These are phyloP conservation scores for Fusarium tuaranense DNA, from an alignment of 2,329 filamentous ascomycete genomes.

Conservation along the genomic window DNA sequence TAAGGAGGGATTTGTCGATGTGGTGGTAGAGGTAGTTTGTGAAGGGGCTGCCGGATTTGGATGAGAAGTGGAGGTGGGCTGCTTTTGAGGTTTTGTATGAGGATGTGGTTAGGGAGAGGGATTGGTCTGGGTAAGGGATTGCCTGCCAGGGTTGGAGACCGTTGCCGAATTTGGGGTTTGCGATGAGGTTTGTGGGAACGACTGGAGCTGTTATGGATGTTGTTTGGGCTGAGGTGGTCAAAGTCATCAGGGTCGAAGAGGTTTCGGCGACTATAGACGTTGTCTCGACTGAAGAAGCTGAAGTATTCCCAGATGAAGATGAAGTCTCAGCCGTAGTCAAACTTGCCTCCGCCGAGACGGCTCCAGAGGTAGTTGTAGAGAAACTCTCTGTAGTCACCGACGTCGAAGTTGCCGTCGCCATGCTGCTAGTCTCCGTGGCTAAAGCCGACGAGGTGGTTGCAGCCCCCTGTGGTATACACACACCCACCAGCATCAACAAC, in stretches of 20 bases:
- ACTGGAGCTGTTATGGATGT: background rate
- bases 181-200: background rate
- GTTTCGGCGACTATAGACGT: background rate
- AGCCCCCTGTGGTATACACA: background rate
- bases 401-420: background rate
- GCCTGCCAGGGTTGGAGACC: background rate
- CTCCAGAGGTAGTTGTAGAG: background rate
- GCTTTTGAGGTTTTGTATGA: background rate
- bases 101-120: background rate
- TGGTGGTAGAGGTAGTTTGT: background rate
- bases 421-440: background rate
- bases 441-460: background rate
- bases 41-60: background rate
- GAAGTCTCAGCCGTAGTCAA: background rate
- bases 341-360: background rate
- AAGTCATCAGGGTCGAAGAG: background rate
- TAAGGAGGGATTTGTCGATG: background rate
- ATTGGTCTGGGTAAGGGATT: background rate
- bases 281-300: background rate
- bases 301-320: background rate
- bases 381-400: background rate
- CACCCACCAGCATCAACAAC: background rate
- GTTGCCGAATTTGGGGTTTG: background rate
- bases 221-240: background rate
- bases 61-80: background rate